Evolutionary conservation across 208 protist species (phyloP).

Genomic region (Vickermania spadyakhi): DNA sequence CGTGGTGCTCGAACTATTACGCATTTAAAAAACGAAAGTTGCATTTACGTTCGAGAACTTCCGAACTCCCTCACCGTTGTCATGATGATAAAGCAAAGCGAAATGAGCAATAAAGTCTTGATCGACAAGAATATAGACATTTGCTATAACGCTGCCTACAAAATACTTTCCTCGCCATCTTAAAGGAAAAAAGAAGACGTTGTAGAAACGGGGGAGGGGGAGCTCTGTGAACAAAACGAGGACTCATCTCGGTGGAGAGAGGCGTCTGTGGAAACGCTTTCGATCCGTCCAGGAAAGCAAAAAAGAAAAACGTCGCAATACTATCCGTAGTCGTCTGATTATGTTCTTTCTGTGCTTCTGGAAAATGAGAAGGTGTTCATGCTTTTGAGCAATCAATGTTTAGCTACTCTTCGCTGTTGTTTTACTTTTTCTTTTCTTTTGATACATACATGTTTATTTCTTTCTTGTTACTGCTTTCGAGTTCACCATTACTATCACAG

Average conservation of each 20-base stretch:
- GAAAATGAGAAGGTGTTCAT: too few relatives aligned
- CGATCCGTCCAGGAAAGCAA: too few relatives aligned
- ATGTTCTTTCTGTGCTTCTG: too few relatives aligned
- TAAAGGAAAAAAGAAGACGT: conserved; percentile 6
- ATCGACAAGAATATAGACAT: conserved; percentile 81
- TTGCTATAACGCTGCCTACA: conserved; percentile 71
- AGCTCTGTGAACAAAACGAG: too few relatives aligned
- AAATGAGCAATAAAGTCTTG: conserved; percentile 50
- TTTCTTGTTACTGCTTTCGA: not conserved
- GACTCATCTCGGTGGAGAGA: too few relatives aligned
- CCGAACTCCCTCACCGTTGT: conserved; percentile 79
- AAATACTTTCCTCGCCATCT: conserved; percentile 47
- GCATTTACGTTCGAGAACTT: conserved; percentile 82
- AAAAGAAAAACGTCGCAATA: too few relatives aligned
- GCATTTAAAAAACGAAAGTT: conserved; percentile 47
- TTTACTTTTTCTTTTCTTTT: not conserved
- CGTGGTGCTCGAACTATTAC: conserved; percentile 15
- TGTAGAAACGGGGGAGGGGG: too few relatives aligned
- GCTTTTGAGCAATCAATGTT: not conserved
- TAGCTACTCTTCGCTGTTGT: not conserved
- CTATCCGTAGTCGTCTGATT: too few relatives aligned
- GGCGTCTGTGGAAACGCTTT: too few relatives aligned
- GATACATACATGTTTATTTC: not conserved
- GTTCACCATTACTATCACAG: too few relatives aligned
- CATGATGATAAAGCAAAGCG: conserved; percentile 73